Evolutionary conservation across 441 rosid genomes (phyloP).

Genomic region (Geranium incanum): DNA sequence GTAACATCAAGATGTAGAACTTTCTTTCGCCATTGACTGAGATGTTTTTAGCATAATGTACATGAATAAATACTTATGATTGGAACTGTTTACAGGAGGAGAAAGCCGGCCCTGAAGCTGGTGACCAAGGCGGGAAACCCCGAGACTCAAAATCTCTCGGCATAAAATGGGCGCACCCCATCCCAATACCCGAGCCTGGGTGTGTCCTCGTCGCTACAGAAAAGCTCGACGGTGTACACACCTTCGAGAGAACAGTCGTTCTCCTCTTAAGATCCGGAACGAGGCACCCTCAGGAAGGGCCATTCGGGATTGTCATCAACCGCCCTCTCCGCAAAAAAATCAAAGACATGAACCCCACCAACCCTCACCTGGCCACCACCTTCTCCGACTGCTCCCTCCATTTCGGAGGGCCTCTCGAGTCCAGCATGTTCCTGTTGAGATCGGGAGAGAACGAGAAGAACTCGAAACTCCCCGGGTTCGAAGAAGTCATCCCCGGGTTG

Average conservation of each 20-base stretch:
- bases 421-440: not conserved
- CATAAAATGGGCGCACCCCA: not conserved
- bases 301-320: not conserved
- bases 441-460: not conserved
- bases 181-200: not conserved
- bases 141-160: not conserved
- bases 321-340: not conserved
- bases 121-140: conserved; percentile 22
- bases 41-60: no score
- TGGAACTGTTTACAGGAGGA: conserved; percentile 43
- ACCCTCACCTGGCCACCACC: not conserved
- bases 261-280: not conserved
- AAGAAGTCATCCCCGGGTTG: conserved; percentile 61
- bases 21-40: no score
- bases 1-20: no score
- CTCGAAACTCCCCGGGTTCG: not conserved
- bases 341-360: not conserved
- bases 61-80: not conserved
- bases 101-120: conserved; percentile 43
- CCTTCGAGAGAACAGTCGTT: not conserved
- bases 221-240: not conserved
- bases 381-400: not conserved
- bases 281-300: not conserved
- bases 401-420: not conserved
- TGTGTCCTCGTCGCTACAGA: not conserved